Conservation (phyloP, 2,329 filamentous ascomycete species). For the Endothia cerciana region DNA sequence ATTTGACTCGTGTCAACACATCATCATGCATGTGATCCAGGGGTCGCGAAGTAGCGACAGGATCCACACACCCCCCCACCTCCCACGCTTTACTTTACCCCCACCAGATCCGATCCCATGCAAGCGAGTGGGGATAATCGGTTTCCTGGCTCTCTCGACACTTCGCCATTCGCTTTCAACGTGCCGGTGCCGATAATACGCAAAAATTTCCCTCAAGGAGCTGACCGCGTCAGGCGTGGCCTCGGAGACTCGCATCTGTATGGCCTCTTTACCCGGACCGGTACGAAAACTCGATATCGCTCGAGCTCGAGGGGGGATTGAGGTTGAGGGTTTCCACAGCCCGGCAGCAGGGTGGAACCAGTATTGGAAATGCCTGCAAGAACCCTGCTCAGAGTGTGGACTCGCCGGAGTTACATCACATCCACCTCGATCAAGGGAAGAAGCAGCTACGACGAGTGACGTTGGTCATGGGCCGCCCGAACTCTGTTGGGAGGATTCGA, state of each 20-base stretch:
- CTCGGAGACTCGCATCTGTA: background rate
- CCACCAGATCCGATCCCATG: conserved; percentile 22
- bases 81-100: conserved; percentile 21
- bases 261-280: background rate
- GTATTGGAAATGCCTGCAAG: background rate
- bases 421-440: conserved; percentile 4
- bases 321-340: background rate
- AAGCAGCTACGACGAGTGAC: background rate
- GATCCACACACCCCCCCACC: no score
- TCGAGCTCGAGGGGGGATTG: background rate
- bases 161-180: conserved; percentile 14
- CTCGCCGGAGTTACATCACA: conserved; percentile 19
- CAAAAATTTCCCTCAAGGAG: background rate
- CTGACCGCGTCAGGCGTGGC: background rate
- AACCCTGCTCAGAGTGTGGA: background rate
- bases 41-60: conserved; percentile 8
- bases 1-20: conserved; percentile 26
- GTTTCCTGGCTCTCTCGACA: conserved; percentile 15
- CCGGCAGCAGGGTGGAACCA: background rate
- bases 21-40: conserved; percentile 27
- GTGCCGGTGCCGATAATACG: background rate
- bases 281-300: background rate
- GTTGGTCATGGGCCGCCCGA: background rate
- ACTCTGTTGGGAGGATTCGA: background rate
- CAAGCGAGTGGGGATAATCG: conserved; percentile 20